These are phyloP conservation scores for Pleoardoris graminearum DNA, from an alignment of 2,329 filamentous ascomycete genomes.

Conservation along the genomic window DNA sequence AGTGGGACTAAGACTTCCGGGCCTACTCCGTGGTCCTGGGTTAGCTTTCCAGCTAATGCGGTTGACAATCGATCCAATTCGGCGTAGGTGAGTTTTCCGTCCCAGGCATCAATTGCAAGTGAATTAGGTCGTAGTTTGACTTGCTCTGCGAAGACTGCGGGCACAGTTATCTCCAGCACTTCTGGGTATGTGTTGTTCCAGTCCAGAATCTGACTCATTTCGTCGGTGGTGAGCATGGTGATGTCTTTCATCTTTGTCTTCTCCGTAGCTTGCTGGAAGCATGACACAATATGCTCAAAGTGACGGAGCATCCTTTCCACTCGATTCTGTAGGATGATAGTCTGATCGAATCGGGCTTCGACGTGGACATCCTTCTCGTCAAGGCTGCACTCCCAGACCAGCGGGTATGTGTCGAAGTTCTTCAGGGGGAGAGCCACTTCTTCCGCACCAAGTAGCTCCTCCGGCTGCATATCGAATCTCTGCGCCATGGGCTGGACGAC, in stretches of 20 bases:
- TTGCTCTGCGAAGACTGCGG: conserved; percentile 9
- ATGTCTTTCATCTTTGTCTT: conserved; percentile 16
- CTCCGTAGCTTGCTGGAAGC: conserved; percentile 13
- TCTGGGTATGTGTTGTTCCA: background rate
- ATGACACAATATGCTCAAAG: conserved; percentile 11
- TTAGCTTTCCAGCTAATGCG: conserved; percentile 13
- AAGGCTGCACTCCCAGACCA: conserved; percentile 11
- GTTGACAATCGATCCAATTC: conserved; percentile 15
- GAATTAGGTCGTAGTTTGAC: conserved; percentile 10
- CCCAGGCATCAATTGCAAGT: conserved; percentile 16
- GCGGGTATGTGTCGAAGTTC: background rate
- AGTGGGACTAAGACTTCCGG: conserved; percentile 13
- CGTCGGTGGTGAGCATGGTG: conserved; percentile 11
- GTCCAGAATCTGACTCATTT: background rate
- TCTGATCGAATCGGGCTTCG: conserved; percentile 4
- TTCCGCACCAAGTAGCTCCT: background rate
- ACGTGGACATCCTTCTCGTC: background rate
- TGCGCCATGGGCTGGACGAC: background rate
- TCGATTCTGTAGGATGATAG: conserved; percentile 2
- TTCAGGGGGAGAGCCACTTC: background rate
- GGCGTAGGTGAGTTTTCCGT: conserved; percentile 19
- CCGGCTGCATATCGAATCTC: background rate
- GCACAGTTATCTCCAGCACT: conserved; percentile 6
- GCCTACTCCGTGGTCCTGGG: conserved; percentile 12
- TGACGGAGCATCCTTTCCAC: conserved; percentile 13